These are phyloP conservation scores for Penicillium sp. DNA, from an alignment of 2,329 filamentous ascomycete species.

Conservation along the genomic window DNA sequence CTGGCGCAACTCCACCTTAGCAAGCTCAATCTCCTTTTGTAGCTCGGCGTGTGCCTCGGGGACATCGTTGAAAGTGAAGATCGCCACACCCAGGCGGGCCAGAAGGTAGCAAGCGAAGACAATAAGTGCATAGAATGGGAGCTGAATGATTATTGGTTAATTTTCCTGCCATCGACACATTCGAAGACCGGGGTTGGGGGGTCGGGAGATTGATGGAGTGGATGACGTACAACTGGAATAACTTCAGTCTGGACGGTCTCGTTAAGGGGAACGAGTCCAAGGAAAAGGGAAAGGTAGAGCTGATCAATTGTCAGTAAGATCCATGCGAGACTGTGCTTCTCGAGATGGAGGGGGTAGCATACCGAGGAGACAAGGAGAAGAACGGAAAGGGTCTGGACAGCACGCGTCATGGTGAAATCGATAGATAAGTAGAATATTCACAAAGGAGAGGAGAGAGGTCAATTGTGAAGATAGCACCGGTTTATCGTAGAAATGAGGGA, in stretches of 20 bases:
- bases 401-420: constrained; percentile 75
- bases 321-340: neutral
- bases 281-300: constrained; percentile 85
- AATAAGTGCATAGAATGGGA: constrained; percentile 90
- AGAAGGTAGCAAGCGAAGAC: constrained; percentile 90
- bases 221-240: constrained; percentile 74
- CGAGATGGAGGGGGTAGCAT: constrained; percentile 38
- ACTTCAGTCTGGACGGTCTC: constrained; percentile 75
- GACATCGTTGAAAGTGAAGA: constrained; percentile 95
- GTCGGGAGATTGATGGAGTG: neutral
- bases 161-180: neutral
- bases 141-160: constrained; percentile 50
- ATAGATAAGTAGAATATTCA: neutral
- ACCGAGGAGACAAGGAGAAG: constrained; percentile 85
- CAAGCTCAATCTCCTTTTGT: constrained; percentile 70
- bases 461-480: constrained; percentile 3
- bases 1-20: constrained; percentile 43
- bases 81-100: constrained; percentile 84
- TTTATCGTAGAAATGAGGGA: constrained; percentile 18
- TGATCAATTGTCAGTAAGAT: constrained; percentile 39
- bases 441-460: constrained; percentile 10
- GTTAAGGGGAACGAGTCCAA: constrained; percentile 79
- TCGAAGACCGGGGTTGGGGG: neutral
- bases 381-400: constrained; percentile 86
- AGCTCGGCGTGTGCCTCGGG: constrained; percentile 87